Percentiles rank a stretch among this genome's conserved stretches.
Evolutionary conservation across 2,329 filamentous ascomycete species (phyloP).

Genomic region (Ceratocystis huliohia): DNA sequence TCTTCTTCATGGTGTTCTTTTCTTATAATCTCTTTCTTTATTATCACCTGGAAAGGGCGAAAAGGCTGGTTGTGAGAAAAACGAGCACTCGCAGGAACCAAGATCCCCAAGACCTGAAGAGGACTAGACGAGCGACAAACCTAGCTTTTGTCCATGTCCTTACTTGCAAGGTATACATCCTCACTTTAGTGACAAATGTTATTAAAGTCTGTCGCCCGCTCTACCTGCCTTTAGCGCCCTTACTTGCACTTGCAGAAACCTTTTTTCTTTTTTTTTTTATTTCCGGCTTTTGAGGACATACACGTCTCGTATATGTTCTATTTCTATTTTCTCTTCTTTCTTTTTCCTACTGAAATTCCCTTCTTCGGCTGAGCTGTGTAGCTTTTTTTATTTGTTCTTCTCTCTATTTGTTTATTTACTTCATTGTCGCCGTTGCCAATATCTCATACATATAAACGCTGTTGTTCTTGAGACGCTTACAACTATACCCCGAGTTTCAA

Average conservation of each 20-base stretch:
- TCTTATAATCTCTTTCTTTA: background rate
- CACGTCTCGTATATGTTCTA: background rate
- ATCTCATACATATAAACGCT: background rate
- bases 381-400: background rate
- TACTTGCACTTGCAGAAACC: background rate
- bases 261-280: slow-evolving; percentile 4
- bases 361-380: background rate
- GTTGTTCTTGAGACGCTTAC: background rate
- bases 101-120: background rate
- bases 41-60: background rate
- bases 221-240: background rate
- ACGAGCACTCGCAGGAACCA: background rate
- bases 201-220: background rate
- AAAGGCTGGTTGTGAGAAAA: background rate
- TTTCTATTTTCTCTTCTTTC: background rate
- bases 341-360: background rate
- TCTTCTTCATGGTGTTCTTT: background rate
- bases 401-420: background rate
- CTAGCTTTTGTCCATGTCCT: background rate
- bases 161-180: slow-evolving; percentile 2
- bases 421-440: background rate
- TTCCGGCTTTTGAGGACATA: background rate
- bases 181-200: slow-evolving; percentile 1
- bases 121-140: background rate
- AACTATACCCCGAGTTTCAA: slow-evolving; percentile 5